phyloP scores from a whole-genome alignment of 176 grass and related monocot species.

The Tuctoria greenei region DNA sequence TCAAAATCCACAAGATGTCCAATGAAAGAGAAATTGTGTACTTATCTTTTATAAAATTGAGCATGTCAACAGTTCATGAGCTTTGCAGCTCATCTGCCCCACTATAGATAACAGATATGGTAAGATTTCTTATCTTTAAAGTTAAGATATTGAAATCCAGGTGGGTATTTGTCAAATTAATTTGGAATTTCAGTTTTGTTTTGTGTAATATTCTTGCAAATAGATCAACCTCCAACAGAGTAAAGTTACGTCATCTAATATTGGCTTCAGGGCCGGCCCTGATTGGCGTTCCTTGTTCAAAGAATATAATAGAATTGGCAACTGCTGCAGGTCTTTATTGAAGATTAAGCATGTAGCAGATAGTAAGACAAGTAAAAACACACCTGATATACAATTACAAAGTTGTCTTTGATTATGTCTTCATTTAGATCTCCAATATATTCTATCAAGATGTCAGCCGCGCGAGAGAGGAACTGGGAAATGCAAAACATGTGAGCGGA shows the following conservation, averaged over 20 bases:
- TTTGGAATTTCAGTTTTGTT: neutral
- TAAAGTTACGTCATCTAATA: neutral
- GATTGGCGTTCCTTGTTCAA: neutral
- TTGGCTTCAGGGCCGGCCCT: no score
- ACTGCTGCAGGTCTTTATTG: neutral
- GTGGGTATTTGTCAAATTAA: constrained; percentile 10
- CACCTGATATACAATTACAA: constrained; percentile 94
- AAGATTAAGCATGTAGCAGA: neutral
- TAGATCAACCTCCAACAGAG: neutral
- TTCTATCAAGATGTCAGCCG: constrained; percentile 78
- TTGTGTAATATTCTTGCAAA: neutral
- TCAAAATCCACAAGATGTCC: neutral
- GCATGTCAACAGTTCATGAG: neutral
- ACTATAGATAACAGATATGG: neutral
- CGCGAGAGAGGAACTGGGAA: constrained; percentile 74
- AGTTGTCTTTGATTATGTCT: constrained; percentile 94
- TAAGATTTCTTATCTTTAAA: neutral
- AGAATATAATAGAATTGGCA: neutral
- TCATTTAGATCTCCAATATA: constrained; percentile 87
- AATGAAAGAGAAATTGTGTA: neutral
- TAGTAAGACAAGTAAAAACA: constrained; percentile 18
- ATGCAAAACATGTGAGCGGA: constrained; percentile 21
- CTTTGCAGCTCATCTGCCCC: neutral
- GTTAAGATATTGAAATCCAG: neutral
- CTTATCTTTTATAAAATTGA: neutral